A percentile compares a stretch with the other conserved stretches of the same genome.
Evolutionary conservation across 306 rosid genomes (phyloP).

Genomic region (Amphicarpaea edgeworthii): DNA sequence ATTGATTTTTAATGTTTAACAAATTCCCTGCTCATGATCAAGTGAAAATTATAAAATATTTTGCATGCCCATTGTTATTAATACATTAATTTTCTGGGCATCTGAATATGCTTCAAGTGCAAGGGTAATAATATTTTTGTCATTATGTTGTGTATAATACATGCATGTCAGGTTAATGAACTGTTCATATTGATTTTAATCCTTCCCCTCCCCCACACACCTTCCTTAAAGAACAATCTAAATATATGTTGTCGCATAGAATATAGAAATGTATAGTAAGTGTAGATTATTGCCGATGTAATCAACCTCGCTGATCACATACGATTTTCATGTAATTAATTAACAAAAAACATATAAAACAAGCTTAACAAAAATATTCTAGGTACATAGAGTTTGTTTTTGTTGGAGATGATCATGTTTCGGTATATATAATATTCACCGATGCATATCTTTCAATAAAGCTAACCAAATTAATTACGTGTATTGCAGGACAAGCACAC

Average conservation of each 20-base stretch:
- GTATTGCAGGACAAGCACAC: conserved; percentile 68
- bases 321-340: not conserved
- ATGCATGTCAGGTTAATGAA: conserved; percentile 29
- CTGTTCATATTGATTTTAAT: conserved; percentile 21
- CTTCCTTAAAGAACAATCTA: conserved; percentile 39
- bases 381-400: not conserved
- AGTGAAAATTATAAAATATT: conserved; percentile 29
- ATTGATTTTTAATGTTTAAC: not conserved
- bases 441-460: not conserved
- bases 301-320: not conserved
- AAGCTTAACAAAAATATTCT: not conserved
- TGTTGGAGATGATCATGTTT: too few relatives aligned
- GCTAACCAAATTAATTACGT: conserved; percentile 21
- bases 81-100: conserved; percentile 28
- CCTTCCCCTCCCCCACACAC: not conserved
- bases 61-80: not conserved
- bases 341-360: not conserved
- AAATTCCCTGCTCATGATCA: not conserved
- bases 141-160: conserved; percentile 29
- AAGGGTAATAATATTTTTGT: conserved; percentile 46
- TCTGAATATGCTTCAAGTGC: conserved; percentile 25
- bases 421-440: too few relatives aligned
- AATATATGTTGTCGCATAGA: conserved; percentile 33
- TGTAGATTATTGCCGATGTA: conserved; percentile 17
- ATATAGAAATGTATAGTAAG: not conserved